Evolutionary conservation across 257 asterid genomes (phyloP).

Genomic region (Solanum pinnatisectum): DNA sequence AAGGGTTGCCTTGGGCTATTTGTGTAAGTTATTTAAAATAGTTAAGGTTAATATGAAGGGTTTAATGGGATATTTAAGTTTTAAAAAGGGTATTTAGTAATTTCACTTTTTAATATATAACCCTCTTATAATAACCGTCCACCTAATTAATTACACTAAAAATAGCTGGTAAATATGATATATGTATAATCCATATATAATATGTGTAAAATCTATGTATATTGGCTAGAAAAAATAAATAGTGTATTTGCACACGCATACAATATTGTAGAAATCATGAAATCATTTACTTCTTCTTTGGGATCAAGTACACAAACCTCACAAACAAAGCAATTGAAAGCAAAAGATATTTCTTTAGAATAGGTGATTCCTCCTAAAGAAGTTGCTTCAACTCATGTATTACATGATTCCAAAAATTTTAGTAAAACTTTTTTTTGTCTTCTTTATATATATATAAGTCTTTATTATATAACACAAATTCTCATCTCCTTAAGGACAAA

Average conservation of each 20-base stretch:
- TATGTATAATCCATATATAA: background rate
- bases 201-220: background rate
- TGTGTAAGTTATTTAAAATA: background rate
- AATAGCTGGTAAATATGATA: fast-evolving
- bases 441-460: background rate
- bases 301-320: background rate
- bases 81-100: background rate
- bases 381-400: background rate
- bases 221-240: fast-evolving
- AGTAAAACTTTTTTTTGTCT: background rate
- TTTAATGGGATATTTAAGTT: background rate
- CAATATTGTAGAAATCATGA: background rate
- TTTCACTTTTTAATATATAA: background rate
- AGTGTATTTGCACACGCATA: fast-evolving
- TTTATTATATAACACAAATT: background rate
- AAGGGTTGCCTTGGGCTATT: background rate
- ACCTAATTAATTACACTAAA: too few relatives aligned
- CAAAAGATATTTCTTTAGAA: constrained; percentile 19
- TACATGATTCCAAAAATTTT: background rate
- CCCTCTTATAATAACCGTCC: too few relatives aligned
- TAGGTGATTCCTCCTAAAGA: background rate
- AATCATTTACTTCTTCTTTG: background rate
- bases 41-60: background rate
- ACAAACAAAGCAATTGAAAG: background rate
- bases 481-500: background rate